These are phyloP conservation scores for Setaria viridis DNA, from an alignment of 202 grass and related monocot species.

Conservation along the genomic window DNA sequence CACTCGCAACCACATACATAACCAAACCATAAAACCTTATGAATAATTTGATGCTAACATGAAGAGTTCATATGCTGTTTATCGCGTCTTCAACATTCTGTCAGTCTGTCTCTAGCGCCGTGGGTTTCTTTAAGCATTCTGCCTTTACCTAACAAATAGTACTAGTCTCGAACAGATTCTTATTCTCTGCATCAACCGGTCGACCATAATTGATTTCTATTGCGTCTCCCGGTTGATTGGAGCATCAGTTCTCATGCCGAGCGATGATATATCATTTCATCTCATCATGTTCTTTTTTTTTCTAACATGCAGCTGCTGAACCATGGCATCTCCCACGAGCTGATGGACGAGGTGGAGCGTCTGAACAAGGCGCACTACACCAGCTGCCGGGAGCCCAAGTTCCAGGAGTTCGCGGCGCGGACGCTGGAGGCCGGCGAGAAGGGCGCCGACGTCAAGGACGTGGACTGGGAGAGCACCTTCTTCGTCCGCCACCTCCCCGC, in stretches of 20 bases:
- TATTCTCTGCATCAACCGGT: conserved; percentile 26
- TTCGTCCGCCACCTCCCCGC: conserved; percentile 77
- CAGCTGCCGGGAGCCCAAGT: conserved; percentile 49
- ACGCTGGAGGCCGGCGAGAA: conserved; percentile 60
- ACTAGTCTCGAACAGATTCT: conserved; percentile 4
- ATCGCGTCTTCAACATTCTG: neutral
- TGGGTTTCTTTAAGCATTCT: neutral
- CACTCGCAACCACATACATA: neutral
- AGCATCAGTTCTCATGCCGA: neutral
- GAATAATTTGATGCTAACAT: neutral
- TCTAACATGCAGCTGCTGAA: conserved; percentile 61
- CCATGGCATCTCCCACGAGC: conserved; percentile 80
- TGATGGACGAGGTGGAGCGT: conserved; percentile 91
- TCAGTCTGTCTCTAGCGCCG: neutral
- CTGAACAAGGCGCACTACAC: conserved; percentile 83
- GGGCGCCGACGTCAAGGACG: conserved; percentile 52
- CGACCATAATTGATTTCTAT: neutral
- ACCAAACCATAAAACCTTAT: neutral
- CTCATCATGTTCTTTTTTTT: neutral
- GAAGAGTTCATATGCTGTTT: neutral
- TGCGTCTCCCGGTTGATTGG: neutral
- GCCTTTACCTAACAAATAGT: conserved; percentile 20
- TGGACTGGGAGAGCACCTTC: conserved; percentile 99
- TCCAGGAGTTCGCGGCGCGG: conserved; percentile 63
- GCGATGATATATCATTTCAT: neutral